phyloP scores from a whole-genome alignment of 2,329 filamentous ascomycete species.

The Sporothrix globosa region DNA sequence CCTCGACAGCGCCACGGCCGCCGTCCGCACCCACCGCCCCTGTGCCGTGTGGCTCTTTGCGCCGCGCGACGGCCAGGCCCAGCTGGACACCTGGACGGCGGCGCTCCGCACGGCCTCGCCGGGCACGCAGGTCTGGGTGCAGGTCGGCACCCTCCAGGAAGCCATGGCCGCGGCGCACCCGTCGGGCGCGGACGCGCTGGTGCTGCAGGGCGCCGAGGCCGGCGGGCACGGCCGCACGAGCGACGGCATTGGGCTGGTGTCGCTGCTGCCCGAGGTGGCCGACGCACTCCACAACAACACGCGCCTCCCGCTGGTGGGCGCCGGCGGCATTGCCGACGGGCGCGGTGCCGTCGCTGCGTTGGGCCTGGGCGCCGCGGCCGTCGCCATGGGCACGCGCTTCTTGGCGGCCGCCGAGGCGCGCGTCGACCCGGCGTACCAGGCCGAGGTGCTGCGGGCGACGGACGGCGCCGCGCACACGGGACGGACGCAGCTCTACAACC shows the following conservation, averaged over 20 bases:
- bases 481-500: constrained; percentile 51
- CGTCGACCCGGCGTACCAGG: constrained; percentile 48
- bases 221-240: constrained; percentile 63
- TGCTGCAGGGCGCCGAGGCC: constrained; percentile 66
- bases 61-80: constrained; percentile 50
- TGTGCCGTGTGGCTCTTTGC: constrained; percentile 71
- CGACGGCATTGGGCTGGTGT: constrained; percentile 57
- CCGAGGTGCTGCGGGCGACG: constrained; percentile 48
- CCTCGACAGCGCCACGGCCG: constrained; percentile 47
- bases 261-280: constrained; percentile 61
- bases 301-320: constrained; percentile 54
- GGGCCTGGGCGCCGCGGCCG: constrained; percentile 57
- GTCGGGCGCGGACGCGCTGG: constrained; percentile 62
- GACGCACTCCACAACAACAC: constrained; percentile 49
- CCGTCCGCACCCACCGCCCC: constrained; percentile 58
- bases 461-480: constrained; percentile 48
- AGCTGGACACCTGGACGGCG: constrained; percentile 41
- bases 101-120: constrained; percentile 47
- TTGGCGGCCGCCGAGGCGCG: constrained; percentile 53
- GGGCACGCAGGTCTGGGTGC: constrained; percentile 50
- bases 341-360: constrained; percentile 60
- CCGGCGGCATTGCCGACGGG: constrained; percentile 63
- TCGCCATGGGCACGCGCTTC: constrained; percentile 66
- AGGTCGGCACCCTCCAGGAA: constrained; percentile 62
- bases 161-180: constrained; percentile 56